A percentile compares a stretch with the other conserved stretches of the same genome.
These are phyloP conservation scores for Dunaliella primolecta DNA, from an alignment of 139 green algal genomes.

Conservation along the genomic window DNA sequence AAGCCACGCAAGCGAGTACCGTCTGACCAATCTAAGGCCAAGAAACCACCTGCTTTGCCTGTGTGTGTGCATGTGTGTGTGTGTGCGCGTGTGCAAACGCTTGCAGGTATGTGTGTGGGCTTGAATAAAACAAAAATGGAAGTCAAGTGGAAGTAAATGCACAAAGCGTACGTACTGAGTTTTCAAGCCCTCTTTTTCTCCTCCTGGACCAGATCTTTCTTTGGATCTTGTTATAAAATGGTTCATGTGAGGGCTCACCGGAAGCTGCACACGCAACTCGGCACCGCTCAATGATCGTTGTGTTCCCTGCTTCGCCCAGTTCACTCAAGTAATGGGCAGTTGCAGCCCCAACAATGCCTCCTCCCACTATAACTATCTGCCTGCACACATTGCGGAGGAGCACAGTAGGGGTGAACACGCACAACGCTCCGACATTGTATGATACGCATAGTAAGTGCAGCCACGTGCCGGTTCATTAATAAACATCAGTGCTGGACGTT, in stretches of 20 bases:
- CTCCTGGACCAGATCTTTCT: background rate
- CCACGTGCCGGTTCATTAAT: constrained; percentile 11
- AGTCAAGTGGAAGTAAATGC: background rate
- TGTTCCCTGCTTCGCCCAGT: constrained; percentile 29
- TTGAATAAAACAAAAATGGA: background rate
- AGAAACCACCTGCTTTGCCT: constrained; percentile 74
- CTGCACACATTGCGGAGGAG: too few species aligned
- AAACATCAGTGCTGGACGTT: background rate
- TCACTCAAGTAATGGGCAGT: constrained; percentile 68
- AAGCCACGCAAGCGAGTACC: constrained; percentile 26
- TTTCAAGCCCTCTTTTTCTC: background rate
- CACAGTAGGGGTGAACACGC: too few species aligned
- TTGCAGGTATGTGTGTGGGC: background rate
- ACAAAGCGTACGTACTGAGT: background rate
- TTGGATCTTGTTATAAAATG: background rate
- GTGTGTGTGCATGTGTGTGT: background rate
- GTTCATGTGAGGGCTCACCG: constrained; percentile 27
- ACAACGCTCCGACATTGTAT: too few species aligned
- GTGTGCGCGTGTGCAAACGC: background rate
- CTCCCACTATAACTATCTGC: constrained; percentile 70
- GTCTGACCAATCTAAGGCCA: constrained; percentile 79
- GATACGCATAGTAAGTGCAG: too few species aligned
- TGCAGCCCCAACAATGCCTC: constrained; percentile 68
- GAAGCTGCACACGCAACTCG: constrained; percentile 60
- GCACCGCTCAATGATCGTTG: constrained; percentile 60